Evolutionary conservation across 2,329 filamentous ascomycete genomes (phyloP), one percentile per base, ranked within the genome.

Genomic region (Talaromyces sp.): DNA sequence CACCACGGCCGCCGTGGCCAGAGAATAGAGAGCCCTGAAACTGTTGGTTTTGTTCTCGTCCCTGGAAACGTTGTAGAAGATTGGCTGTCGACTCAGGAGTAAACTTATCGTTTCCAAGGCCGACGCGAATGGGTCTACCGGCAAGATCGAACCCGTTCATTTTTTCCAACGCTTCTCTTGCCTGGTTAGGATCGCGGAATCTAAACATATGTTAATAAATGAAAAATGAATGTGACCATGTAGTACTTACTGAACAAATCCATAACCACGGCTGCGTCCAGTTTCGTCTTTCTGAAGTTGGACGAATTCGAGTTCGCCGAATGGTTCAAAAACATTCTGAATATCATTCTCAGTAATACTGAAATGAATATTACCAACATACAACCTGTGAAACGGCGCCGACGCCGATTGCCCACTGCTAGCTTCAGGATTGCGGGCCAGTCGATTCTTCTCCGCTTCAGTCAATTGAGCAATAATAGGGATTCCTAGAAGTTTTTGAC

Each of bases 131-230:
- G 69, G 93, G 93, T 77, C 95, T 93, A 80, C 93, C 93, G 74
- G 95, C 95, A 72, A 99, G 89, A 81, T 98, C 95, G 82, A 98
- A 99, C 69, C 94, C 93, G 81, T 99, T 99, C 94, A 99, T 97
- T 82, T 97, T 97, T 79, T 97, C 93, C 69, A 99, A 84, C 68
- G 95, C 96, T 78, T 97, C 92, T 76, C 94, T 92, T 75, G 95
- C 95, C 79, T 97, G 89, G 69, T 88, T 87, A 66, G 94, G 93
- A 75, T 98, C 91, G 74, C 90, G 89, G 80, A 96, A 97, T 76
- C 93, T 97, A 68, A 17, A 9, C 3, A 50, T 47, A 74, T 85
- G 56, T 66, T 41, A 66, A 31, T 22, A 35, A 17, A 43, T 17
- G 45, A 11, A 22, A 1, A 25, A 61, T 64, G 25, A 52, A 13